Conservation (phyloP, 306 rosid genomes). For the Betula pendula region DNA sequence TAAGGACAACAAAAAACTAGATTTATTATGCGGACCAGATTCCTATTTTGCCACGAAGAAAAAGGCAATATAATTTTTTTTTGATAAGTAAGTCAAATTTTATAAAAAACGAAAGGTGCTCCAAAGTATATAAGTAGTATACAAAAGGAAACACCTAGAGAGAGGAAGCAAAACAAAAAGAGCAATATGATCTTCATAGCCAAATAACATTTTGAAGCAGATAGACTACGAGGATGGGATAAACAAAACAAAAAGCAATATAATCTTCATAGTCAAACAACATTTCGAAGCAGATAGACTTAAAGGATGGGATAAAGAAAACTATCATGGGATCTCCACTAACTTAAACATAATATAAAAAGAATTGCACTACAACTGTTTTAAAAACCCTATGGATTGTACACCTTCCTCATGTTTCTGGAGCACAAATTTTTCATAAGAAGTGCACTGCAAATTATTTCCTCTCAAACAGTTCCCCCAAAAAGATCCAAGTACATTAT, state of each 20-base stretch:
- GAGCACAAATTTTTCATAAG: not conserved
- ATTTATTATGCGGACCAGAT: conserved; percentile 24
- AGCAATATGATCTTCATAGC: not conserved
- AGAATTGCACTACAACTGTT: not conserved
- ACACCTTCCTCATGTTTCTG: not conserved
- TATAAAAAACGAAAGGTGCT: no score
- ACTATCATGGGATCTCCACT: not conserved
- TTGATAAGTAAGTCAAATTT: no score
- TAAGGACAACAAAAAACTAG: not conserved
- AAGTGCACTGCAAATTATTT: not conserved
- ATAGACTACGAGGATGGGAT: not conserved
- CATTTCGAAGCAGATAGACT: not conserved
- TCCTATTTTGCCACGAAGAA: conserved; percentile 16
- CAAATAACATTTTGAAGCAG: not conserved
- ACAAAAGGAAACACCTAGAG: no score
- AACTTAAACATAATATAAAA: not conserved
- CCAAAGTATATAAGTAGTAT: no score
- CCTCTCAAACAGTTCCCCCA: not conserved
- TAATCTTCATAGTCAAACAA: not conserved
- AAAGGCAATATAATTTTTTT: no score
- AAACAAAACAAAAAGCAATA: no score
- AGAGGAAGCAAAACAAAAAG: no score
- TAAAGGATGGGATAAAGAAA: not conserved
- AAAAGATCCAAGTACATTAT: not conserved
- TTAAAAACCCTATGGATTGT: not conserved